Conservation (phyloP, 2,329 filamentous ascomycete species). For the Paecilomyces formosus region DNA sequence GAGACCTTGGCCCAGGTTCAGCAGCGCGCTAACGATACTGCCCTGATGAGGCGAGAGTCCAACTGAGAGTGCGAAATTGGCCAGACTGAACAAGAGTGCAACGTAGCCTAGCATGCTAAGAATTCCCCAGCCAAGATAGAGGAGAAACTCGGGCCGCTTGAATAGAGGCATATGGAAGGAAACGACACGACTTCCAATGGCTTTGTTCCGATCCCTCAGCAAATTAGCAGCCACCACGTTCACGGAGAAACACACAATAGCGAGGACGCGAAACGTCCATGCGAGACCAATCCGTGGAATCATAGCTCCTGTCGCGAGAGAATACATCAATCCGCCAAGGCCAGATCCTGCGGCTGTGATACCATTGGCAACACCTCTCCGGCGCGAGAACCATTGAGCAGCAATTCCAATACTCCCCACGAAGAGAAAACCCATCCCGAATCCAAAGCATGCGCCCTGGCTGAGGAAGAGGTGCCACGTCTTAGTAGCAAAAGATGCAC, state of each 20-base stretch:
- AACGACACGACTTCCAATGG: constrained; percentile 44
- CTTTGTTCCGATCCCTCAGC: constrained; percentile 51
- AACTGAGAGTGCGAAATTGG: constrained; percentile 54
- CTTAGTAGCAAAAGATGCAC: constrained; percentile 50
- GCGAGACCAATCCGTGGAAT: constrained; percentile 48
- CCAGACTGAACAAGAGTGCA: constrained; percentile 56
- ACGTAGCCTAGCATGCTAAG: constrained; percentile 60
- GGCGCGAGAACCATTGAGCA: constrained; percentile 56
- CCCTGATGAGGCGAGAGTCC: constrained; percentile 55
- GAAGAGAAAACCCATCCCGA: constrained; percentile 57
- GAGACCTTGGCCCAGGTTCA: constrained; percentile 55
- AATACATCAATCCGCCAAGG: constrained; percentile 53
- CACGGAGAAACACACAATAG: constrained; percentile 44
- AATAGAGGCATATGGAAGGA: constrained; percentile 50
- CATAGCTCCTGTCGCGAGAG: constrained; percentile 50
- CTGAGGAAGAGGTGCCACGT: constrained; percentile 57
- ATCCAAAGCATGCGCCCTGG: constrained; percentile 56
- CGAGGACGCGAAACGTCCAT: constrained; percentile 57
- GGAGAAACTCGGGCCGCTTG: constrained; percentile 44
- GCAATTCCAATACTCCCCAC: constrained; percentile 49
- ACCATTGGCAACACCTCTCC: constrained; percentile 53
- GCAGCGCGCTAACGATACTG: constrained; percentile 52
- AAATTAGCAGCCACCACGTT: constrained; percentile 50
- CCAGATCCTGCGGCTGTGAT: constrained; percentile 53
- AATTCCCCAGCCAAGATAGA: constrained; percentile 52